A percentile compares a stretch with the other conserved stretches of the same genome.
Conservation (phyloP, 2,329 filamentous ascomycete species). For the Monilinia laxa region DNA sequence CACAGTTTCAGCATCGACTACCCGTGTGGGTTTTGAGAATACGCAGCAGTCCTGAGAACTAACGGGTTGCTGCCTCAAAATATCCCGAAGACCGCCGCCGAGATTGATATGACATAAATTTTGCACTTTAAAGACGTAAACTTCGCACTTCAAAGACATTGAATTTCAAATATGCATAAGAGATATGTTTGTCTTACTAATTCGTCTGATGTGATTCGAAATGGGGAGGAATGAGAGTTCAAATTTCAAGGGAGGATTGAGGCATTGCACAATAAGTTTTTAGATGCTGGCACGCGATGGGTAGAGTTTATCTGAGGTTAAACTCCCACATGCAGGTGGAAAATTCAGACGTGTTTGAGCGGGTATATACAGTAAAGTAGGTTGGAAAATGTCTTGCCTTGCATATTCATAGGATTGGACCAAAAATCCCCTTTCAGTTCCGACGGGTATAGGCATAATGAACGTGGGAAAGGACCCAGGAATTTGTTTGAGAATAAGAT, state of each 20-base stretch:
- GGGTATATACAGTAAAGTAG: constrained; percentile 13
- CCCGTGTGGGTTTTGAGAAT: constrained; percentile 11
- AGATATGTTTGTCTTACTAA: not conserved
- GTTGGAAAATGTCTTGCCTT: constrained; percentile 11
- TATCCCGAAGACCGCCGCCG: constrained; percentile 9
- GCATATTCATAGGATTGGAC: constrained; percentile 12
- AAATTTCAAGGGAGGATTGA: not conserved
- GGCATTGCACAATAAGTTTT: constrained; percentile 11
- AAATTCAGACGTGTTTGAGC: not conserved
- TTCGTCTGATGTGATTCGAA: constrained; percentile 12
- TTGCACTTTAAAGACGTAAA: not conserved
- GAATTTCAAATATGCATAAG: not conserved
- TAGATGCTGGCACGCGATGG: not conserved
- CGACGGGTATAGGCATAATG: constrained; percentile 19
- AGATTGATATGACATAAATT: constrained; percentile 12
- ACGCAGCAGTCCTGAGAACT: constrained; percentile 4
- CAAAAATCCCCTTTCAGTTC: constrained; percentile 15
- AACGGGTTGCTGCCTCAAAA: constrained; percentile 20
- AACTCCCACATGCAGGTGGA: constrained; percentile 9
- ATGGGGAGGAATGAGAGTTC: not conserved
- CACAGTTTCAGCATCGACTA: constrained; percentile 2
- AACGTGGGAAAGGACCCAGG: constrained; percentile 16
- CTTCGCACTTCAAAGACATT: not conserved
- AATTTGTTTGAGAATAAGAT: not conserved
- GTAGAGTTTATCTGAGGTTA: constrained; percentile 4